phyloP scores from a whole-genome alignment of 805 yeast species.

The Metschnikowia cerradonensis region DNA sequence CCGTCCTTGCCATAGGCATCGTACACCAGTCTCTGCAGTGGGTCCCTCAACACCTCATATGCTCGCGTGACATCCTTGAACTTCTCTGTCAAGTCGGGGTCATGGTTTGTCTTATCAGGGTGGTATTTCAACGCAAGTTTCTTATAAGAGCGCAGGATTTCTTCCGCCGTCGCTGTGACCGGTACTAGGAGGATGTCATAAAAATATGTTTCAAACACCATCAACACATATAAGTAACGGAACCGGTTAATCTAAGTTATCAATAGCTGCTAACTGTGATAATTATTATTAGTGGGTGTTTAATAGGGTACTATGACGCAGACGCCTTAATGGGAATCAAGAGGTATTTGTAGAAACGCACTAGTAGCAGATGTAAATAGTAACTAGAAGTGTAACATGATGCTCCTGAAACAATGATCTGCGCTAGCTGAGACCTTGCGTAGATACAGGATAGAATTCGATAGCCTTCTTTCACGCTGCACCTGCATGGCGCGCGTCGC shows the following conservation, averaged over 20 bases:
- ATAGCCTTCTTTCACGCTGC: conserved; percentile 11
- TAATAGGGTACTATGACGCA: too few species aligned
- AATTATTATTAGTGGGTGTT: too few species aligned
- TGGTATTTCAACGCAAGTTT: conserved; percentile 49
- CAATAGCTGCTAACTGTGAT: too few species aligned
- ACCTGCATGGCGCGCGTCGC: conserved; percentile 8
- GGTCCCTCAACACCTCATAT: conserved; percentile 57
- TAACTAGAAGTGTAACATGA: not conserved
- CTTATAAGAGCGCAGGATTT: conserved; percentile 39
- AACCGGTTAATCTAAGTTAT: not conserved
- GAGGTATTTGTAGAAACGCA: not conserved
- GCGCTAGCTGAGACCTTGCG: conserved; percentile 4
- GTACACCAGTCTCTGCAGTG: conserved; percentile 42
- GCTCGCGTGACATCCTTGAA: conserved; percentile 66
- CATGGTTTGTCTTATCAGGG: conserved; percentile 59
- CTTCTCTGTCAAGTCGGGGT: conserved; percentile 45
- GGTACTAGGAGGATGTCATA: conserved; percentile 35
- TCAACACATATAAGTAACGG: conserved; percentile 1
- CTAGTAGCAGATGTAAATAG: not conserved
- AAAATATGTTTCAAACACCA: conserved; percentile 24
- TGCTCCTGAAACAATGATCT: conserved; percentile 2
- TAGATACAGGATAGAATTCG: conserved; percentile 13
- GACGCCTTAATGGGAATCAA: too few species aligned
- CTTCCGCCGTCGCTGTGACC: conserved; percentile 31
- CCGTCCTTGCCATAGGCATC: conserved; percentile 51